A percentile compares a stretch with the other conserved stretches of the same genome.
Conservation (phyloP, 257 asterid species). For the Eustoma russellianum region DNA sequence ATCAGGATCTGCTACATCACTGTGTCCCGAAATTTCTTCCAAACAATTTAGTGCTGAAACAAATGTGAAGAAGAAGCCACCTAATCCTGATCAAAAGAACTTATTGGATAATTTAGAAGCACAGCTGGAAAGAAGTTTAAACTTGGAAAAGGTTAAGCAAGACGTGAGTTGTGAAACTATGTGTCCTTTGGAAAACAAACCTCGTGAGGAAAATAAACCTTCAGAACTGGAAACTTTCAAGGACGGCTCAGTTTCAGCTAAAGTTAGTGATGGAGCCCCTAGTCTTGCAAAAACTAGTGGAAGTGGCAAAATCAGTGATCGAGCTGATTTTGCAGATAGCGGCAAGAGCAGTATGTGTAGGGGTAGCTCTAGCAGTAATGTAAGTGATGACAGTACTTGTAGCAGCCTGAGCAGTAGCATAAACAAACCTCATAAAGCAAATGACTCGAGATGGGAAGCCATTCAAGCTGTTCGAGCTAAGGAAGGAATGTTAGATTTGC, state of each 20-base stretch:
- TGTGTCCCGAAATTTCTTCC: constrained; percentile 7
- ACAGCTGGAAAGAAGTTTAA: constrained; percentile 19
- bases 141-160: constrained; percentile 18
- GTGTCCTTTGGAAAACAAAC: constrained; percentile 21
- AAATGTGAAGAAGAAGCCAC: constrained; percentile 10
- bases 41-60: constrained; percentile 16
- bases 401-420: constrained; percentile 60
- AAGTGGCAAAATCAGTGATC: constrained; percentile 48
- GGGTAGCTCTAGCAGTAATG: constrained; percentile 60
- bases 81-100: constrained; percentile 13
- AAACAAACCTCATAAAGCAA: constrained; percentile 68
- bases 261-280: constrained; percentile 40
- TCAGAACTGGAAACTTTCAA: constrained; percentile 31
- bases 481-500: constrained; percentile 49
- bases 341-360: constrained; percentile 65
- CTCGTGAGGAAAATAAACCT: constrained; percentile 34
- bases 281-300: constrained; percentile 46
- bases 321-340: constrained; percentile 39
- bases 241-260: constrained; percentile 29
- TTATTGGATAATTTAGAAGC: constrained; percentile 8
- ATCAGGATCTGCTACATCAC: constrained; percentile 22
- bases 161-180: constrained; percentile 12
- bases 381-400: constrained; percentile 61
- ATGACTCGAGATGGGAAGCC: constrained; percentile 66
- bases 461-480: constrained; percentile 50